These are phyloP conservation scores for Nakazawaea sp. DNA, from an alignment of 805 yeast species.

Conservation along the genomic window DNA sequence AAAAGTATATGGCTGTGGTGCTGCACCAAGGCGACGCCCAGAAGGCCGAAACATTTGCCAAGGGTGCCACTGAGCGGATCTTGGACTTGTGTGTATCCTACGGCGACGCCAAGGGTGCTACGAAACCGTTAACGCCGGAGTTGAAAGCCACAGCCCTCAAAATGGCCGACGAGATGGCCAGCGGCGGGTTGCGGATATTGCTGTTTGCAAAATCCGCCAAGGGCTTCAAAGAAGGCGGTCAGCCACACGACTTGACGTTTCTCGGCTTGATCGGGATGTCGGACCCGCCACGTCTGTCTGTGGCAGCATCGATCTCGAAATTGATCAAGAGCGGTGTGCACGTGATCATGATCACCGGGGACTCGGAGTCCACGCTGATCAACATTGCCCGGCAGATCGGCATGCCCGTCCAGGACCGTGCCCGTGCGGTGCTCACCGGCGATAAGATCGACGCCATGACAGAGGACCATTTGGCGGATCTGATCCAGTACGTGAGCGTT, in stretches of 20 bases:
- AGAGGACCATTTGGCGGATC: constrained; percentile 66
- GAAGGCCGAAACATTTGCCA: constrained; percentile 58
- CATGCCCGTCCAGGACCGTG: constrained; percentile 62
- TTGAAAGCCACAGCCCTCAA: constrained; percentile 38
- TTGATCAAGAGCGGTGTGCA: constrained; percentile 91
- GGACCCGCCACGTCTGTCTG: constrained; percentile 95
- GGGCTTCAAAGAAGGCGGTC: constrained; percentile 27
- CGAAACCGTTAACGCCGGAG: constrained; percentile 49
- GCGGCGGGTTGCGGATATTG: constrained; percentile 79
- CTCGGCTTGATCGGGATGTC: constrained; percentile 92
- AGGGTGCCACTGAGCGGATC: constrained; percentile 87
- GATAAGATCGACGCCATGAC: constrained; percentile 69
- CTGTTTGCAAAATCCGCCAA: constrained; percentile 60
- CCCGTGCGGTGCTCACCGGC: constrained; percentile 74
- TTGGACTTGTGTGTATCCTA: constrained; percentile 55
- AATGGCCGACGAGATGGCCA: constrained; percentile 62
- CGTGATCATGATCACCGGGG: constrained; percentile 98
- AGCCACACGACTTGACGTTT: constrained; percentile 60
- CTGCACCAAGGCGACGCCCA: constrained; percentile 52
- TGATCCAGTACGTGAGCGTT: constrained; percentile 76
- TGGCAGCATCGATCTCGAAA: constrained; percentile 63
- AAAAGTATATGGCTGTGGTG: constrained; percentile 89
- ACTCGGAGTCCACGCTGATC: constrained; percentile 78
- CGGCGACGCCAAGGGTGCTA: constrained; percentile 50
- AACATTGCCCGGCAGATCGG: constrained; percentile 89